These are phyloP conservation scores for Inosperma sp. DNA, from an alignment of 768 basidiomycete genomes.

Conservation along the genomic window DNA sequence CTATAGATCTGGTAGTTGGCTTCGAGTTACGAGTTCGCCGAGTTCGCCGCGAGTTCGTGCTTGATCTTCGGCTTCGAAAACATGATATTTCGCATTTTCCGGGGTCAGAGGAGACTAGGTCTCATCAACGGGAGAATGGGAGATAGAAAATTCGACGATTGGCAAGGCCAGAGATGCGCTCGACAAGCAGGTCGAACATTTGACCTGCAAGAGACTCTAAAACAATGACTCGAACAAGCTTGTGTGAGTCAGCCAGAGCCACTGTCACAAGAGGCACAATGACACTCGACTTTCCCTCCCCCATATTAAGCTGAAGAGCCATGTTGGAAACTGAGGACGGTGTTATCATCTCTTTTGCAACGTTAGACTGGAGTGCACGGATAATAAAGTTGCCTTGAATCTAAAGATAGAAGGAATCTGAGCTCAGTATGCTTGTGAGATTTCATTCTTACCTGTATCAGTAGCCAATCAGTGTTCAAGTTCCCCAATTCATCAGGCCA, in stretches of 20 bases:
- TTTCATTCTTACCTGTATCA: conserved; percentile 37
- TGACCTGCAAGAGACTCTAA: conserved; percentile 44
- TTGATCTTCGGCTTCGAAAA: no score
- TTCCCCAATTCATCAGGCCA: conserved; percentile 12
- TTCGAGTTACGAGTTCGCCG: no score
- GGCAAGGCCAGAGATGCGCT: conserved; percentile 39
- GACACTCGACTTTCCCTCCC: conserved; percentile 51
- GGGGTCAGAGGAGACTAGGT: no score
- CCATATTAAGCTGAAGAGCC: conserved; percentile 52
- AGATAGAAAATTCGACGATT: conserved; percentile 46
- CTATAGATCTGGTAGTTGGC: no score
- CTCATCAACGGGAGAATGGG: conserved; percentile 51
- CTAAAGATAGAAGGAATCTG: conserved; percentile 22
- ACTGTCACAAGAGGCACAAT: conserved; percentile 44
- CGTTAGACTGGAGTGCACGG: conserved; percentile 38
- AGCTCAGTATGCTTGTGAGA: conserved; percentile 3
- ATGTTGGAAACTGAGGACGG: conserved; percentile 36
- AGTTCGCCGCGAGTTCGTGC: no score
- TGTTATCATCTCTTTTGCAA: conserved; percentile 45
- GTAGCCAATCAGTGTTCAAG: conserved; percentile 42
- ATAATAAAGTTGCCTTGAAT: conserved; percentile 42
- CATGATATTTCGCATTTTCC: no score
- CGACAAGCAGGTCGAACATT: conserved; percentile 47
- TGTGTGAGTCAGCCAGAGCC: conserved; percentile 39
- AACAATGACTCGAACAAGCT: conserved; percentile 45